Conservation (phyloP, 2,329 filamentous ascomycete species). For the Arachnopeziza araneosa region DNA sequence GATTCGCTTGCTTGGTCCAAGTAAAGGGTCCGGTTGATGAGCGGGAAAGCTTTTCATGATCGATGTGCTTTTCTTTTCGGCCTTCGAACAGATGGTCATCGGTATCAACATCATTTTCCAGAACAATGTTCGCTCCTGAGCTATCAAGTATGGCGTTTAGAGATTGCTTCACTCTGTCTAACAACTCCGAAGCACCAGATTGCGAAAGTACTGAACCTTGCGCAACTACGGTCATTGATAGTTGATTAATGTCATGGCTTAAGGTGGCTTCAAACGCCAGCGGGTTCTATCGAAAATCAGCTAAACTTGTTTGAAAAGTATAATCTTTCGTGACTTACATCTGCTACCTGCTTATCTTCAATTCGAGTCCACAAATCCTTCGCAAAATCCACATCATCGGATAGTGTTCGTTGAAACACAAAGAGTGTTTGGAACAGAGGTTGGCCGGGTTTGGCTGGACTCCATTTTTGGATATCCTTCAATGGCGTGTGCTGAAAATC, state of each 20-base stretch:
- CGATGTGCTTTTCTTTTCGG: not conserved
- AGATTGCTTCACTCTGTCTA: conserved; percentile 36
- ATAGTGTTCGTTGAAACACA: conserved; percentile 61
- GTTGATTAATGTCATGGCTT: conserved; percentile 34
- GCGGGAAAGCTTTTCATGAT: not conserved
- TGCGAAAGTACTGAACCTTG: conserved; percentile 40
- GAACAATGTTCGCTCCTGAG: conserved; percentile 12
- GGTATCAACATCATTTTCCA: not conserved
- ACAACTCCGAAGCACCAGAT: conserved; percentile 33
- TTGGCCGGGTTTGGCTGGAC: conserved; percentile 42
- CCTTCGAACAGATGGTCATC: not conserved
- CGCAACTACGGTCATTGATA: conserved; percentile 56
- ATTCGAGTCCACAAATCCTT: conserved; percentile 48
- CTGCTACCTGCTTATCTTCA: conserved; percentile 38
- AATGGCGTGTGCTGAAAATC: conserved; percentile 75
- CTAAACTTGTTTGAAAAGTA: not conserved
- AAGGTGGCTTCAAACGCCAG: conserved; percentile 71
- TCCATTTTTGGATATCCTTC: conserved; percentile 77
- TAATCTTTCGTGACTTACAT: conserved; percentile 29
- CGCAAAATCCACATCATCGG: conserved; percentile 21
- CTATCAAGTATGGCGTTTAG: conserved; percentile 16
- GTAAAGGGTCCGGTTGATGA: conserved; percentile 2
- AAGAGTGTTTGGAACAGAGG: conserved; percentile 74
- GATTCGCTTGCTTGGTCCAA: conserved; percentile 51
- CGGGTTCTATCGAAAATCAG: conserved; percentile 38